Conservation (phyloP, 352 stramenopile species). For the Thraustochytrium sp. region DNA sequence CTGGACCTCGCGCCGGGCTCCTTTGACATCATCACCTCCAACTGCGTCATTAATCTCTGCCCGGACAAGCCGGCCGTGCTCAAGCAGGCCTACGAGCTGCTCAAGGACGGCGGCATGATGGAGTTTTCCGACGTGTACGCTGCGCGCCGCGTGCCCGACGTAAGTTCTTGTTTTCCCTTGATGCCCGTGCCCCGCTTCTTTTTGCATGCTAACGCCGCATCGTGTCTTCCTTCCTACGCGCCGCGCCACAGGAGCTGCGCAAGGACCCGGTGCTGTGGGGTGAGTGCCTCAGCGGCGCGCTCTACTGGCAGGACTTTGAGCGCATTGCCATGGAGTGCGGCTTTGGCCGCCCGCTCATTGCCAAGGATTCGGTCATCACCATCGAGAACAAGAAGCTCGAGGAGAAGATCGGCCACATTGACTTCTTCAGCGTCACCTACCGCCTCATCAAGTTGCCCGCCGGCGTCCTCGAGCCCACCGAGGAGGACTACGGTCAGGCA, state of each 20-base stretch:
- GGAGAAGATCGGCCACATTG: slow-evolving; percentile 63
- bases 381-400: slow-evolving; percentile 62
- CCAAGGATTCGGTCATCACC: slow-evolving; percentile 65
- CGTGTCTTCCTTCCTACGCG: too few species aligned
- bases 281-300: slow-evolving; percentile 74
- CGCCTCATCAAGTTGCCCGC: slow-evolving; percentile 73
- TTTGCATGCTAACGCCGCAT: too few species aligned
- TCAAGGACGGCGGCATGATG: slow-evolving; percentile 77
- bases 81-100: slow-evolving; percentile 65
- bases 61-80: slow-evolving; percentile 80
- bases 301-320: slow-evolving; percentile 85
- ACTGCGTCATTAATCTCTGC: slow-evolving; percentile 84
- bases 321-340: slow-evolving; percentile 66
- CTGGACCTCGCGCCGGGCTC: slow-evolving; percentile 62
- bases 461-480: slow-evolving; percentile 56
- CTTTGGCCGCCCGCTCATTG: slow-evolving; percentile 74
- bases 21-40: slow-evolving; percentile 82
- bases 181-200: not conserved
- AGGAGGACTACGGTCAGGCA: slow-evolving; percentile 83
- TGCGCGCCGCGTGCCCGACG: slow-evolving; percentile 65
- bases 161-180: too few species aligned
- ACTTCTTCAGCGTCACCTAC: slow-evolving; percentile 80
- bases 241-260: slow-evolving; percentile 46
- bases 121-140: slow-evolving; percentile 85
- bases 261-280: slow-evolving; percentile 76